phyloP scores from a whole-genome alignment of 306 rosid species.

The Mimosa pudica region DNA sequence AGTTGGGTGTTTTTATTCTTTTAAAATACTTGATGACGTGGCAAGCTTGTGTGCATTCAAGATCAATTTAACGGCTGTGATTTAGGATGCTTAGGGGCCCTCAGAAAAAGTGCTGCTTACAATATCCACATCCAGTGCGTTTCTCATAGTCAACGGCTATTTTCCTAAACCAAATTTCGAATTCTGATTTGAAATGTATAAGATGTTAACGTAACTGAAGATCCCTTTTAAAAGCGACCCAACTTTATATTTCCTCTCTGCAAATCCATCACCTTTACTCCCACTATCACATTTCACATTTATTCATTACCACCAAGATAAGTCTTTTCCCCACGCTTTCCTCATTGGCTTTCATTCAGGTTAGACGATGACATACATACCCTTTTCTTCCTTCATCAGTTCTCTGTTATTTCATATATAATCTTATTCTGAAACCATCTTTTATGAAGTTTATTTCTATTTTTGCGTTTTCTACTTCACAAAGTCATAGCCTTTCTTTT shows the following conservation, averaged over 20 bases:
- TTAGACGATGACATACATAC: constrained; percentile 8
- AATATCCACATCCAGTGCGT: no score
- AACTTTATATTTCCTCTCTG: constrained; percentile 12
- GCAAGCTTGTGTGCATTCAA: no score
- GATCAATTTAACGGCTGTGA: no score
- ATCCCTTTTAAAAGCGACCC: constrained; percentile 19
- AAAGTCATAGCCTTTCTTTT: neutral
- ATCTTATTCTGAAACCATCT: constrained; percentile 5
- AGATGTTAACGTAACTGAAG: constrained; percentile 22
- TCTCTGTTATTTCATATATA: neutral
- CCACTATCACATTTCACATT: neutral
- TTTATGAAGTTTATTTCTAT: constrained; percentile 7
- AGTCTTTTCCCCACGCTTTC: neutral
- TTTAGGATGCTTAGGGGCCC: no score
- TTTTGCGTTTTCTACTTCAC: neutral
- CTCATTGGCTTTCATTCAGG: constrained; percentile 24
- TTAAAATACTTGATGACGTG: no score
- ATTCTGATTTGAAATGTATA: constrained; percentile 9
- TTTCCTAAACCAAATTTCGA: constrained; percentile 29
- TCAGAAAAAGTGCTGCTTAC: no score
- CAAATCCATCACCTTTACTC: neutral
- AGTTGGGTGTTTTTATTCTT: no score
- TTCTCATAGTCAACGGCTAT: no score
- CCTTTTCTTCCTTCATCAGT: constrained; percentile 17
- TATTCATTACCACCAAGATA: constrained; percentile 15